Conservation (phyloP, 148 eudicot species). For the Chenopodium quinoa region DNA sequence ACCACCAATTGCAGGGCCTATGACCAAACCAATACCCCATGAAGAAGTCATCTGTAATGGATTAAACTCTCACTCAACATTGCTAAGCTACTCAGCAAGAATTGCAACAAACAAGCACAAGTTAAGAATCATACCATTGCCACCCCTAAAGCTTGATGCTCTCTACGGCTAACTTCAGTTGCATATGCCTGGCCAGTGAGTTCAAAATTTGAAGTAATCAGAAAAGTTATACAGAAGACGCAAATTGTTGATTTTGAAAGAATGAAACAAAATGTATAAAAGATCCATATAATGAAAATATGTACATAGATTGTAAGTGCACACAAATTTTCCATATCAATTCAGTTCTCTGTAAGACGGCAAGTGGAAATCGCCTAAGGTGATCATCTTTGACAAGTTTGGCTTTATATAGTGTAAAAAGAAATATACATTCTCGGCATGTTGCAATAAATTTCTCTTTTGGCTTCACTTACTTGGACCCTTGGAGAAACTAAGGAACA, state of each 20-base stretch:
- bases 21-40: slow-evolving; percentile 48
- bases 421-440: not conserved
- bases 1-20: slow-evolving; percentile 52
- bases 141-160: slow-evolving; percentile 63
- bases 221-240: not conserved
- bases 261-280: too few species aligned
- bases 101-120: slow-evolving; percentile 8
- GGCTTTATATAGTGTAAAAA: not conserved
- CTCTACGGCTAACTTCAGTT: slow-evolving; percentile 56
- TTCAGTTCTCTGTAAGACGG: not conserved
- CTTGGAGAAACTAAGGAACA: not conserved
- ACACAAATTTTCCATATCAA: not conserved
- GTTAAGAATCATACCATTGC: slow-evolving; percentile 40
- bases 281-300: not conserved
- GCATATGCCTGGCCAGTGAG: slow-evolving; percentile 50
- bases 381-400: not conserved
- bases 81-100: not conserved
- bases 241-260: not conserved
- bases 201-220: slow-evolving; percentile 2
- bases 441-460: not conserved
- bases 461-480: not conserved
- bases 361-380: not conserved
- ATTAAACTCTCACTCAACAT: not conserved
- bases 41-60: slow-evolving; percentile 39
- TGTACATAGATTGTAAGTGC: not conserved